A percentile compares a stretch with the other conserved stretches of the same genome.
phyloP scores from a whole-genome alignment of 805 yeast genomes.

The Isabelozyma rhagii region DNA sequence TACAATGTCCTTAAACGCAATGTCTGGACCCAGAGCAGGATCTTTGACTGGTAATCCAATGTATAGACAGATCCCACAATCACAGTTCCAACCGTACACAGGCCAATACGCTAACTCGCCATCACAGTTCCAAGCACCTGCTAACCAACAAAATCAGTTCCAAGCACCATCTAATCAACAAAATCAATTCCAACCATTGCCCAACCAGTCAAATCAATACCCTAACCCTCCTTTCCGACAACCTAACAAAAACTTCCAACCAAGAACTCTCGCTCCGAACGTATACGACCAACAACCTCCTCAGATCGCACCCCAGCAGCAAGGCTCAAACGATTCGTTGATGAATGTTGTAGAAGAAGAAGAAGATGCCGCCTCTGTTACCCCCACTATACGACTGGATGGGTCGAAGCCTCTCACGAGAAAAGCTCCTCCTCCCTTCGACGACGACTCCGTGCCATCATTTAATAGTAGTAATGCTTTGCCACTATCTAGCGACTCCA shows the following conservation, averaged over 20 bases:
- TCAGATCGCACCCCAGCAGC: not conserved
- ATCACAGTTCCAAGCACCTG: constrained; percentile 2
- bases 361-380: constrained; percentile 17
- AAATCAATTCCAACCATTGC: not conserved
- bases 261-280: not conserved
- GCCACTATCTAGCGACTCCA: not conserved
- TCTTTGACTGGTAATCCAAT: not conserved
- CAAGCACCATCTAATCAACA: not conserved
- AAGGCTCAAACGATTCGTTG: constrained; percentile 27
- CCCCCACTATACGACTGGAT: not conserved
- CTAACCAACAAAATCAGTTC: not conserved
- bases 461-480: too few relatives aligned
- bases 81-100: not conserved
- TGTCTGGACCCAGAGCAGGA: not conserved
- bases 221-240: not conserved
- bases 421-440: constrained; percentile 4
- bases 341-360: constrained; percentile 34
- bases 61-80: constrained; percentile 4
- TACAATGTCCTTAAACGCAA: constrained; percentile 23
- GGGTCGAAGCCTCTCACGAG: constrained; percentile 1
- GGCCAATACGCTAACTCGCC: constrained; percentile 1
- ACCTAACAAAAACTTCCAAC: not conserved
- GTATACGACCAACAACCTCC: not conserved
- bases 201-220: not conserved
- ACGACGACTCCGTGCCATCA: not conserved